phyloP scores from a whole-genome alignment of 73 alveolate genomes.

The Paraurostyla sp. region DNA sequence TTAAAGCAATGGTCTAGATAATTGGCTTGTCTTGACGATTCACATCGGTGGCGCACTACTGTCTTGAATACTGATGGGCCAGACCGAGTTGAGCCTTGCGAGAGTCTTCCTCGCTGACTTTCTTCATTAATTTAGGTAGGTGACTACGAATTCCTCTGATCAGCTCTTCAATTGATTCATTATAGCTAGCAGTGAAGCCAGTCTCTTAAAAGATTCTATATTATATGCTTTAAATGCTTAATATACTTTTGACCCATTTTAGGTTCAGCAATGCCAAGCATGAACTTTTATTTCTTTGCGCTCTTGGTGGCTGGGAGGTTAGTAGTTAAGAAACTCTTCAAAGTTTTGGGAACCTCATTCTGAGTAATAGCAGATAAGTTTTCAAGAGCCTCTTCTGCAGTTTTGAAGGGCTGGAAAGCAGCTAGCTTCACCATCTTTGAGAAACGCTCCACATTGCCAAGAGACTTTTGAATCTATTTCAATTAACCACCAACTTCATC shows the following conservation, averaged over 20 bases:
- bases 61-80: constrained; percentile 95
- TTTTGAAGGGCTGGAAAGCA: constrained; percentile 81
- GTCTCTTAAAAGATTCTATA: constrained; percentile 70
- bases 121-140: constrained; percentile 78
- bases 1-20: constrained; percentile 91
- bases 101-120: constrained; percentile 84
- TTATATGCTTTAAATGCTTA: neutral
- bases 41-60: constrained; percentile 94
- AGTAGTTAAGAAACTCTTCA: constrained; percentile 79
- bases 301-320: constrained; percentile 83
- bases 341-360: constrained; percentile 75
- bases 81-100: constrained; percentile 95
- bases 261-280: constrained; percentile 78
- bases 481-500: constrained; percentile 87
- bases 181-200: constrained; percentile 67
- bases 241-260: constrained; percentile 78
- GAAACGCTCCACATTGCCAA: constrained; percentile 73
- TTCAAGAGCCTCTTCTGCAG: constrained; percentile 83
- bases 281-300: constrained; percentile 76
- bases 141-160: constrained; percentile 90
- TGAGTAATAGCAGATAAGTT: constrained; percentile 74
- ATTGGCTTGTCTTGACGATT: constrained; percentile 98
- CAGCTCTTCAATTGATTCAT: constrained; percentile 81
- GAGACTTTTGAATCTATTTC: constrained; percentile 67
- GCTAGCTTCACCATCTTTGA: constrained; percentile 77